Evolutionary conservation across 176 grass and related monocot genomes (phyloP).

Genomic region (Oryza officinalis): DNA sequence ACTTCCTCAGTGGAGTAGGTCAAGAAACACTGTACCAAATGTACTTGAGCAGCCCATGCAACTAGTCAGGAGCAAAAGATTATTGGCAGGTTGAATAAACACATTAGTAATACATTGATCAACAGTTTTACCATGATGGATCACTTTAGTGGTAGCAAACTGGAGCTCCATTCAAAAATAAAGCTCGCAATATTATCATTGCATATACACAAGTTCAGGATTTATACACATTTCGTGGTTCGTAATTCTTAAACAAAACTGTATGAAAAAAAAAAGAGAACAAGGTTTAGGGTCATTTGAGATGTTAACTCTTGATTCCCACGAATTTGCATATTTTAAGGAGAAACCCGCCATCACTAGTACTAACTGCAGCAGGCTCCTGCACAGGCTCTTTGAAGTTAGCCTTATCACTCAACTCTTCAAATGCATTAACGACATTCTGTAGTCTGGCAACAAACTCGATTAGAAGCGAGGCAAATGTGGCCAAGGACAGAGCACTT

Average conservation of each 20-base stretch:
- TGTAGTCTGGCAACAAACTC: slow-evolving; percentile 93
- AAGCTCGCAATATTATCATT: slow-evolving; percentile 25
- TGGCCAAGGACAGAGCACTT: slow-evolving; percentile 90
- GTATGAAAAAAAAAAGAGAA: slow-evolving; percentile 31
- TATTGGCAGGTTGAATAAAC: slow-evolving; percentile 26
- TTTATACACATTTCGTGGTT: slow-evolving; percentile 30
- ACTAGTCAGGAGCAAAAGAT: not conserved
- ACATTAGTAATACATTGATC: slow-evolving; percentile 5
- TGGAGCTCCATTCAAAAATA: slow-evolving; percentile 9
- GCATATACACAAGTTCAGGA: slow-evolving; percentile 18
- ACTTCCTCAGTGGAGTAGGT: not conserved
- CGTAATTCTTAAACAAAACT: slow-evolving; percentile 26
- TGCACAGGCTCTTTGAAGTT: slow-evolving; percentile 73
- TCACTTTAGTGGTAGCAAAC: slow-evolving; percentile 27
- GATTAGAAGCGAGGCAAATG: slow-evolving; percentile 88
- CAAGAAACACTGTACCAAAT: not conserved
- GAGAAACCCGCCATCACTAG: slow-evolving; percentile 25
- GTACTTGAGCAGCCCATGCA: slow-evolving; percentile 1
- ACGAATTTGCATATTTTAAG: slow-evolving; percentile 46
- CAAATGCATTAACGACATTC: slow-evolving; percentile 88
- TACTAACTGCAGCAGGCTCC: slow-evolving; percentile 51
- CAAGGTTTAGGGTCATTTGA: not conserved
- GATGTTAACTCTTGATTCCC: slow-evolving; percentile 54
- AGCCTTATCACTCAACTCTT: slow-evolving; percentile 79
- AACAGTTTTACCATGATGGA: slow-evolving; percentile 10